phyloP scores from a whole-genome alignment of 1,284 basidiomycete genomes.

The Rhodotorula sp. region DNA sequence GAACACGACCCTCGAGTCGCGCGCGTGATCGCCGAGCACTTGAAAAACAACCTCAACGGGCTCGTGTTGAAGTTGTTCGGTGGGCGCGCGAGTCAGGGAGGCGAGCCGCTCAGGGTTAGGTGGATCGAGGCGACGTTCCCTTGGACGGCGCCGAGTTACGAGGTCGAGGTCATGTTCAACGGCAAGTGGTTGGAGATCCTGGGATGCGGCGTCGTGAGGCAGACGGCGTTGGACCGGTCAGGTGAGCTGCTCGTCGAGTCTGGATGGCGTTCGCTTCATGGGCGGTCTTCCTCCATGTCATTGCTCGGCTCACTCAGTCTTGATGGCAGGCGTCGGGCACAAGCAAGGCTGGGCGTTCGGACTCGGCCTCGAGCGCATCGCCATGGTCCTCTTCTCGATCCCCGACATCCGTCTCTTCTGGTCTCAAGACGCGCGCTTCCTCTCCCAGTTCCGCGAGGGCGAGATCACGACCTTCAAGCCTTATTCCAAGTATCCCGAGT shows the following conservation, averaged over 20 bases:
- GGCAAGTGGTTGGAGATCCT: conserved; percentile 98
- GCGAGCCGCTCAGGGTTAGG: conserved; percentile 71
- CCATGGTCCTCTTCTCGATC: conserved; percentile 96
- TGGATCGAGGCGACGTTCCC: conserved; percentile 99
- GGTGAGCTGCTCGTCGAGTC: conserved; percentile 63
- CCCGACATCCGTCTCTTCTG: conserved; percentile 99
- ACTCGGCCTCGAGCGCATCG: conserved; percentile 92
- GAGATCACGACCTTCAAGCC: conserved; percentile 76
- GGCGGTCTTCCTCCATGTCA: not conserved
- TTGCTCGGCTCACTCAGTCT: not conserved
- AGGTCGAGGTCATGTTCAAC: conserved; percentile 95
- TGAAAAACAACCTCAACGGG: conserved; percentile 89
- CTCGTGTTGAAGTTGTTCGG: conserved; percentile 84
- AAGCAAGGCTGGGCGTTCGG: conserved; percentile 99
- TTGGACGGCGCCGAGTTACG: conserved; percentile 94
- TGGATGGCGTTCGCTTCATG: not conserved
- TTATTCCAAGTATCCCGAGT: conserved; percentile 85
- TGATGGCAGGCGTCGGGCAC: conserved; percentile 64
- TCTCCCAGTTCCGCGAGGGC: conserved; percentile 77
- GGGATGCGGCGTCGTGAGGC: conserved; percentile 88
- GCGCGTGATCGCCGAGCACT: conserved; percentile 71
- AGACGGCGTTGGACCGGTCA: conserved; percentile 81
- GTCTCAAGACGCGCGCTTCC: conserved; percentile 85
- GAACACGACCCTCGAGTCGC: conserved; percentile 70
- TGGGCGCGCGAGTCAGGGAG: conserved; percentile 27